Conservation (phyloP, 768 basidiomycete species). For the Agaricus blazei region DNA sequence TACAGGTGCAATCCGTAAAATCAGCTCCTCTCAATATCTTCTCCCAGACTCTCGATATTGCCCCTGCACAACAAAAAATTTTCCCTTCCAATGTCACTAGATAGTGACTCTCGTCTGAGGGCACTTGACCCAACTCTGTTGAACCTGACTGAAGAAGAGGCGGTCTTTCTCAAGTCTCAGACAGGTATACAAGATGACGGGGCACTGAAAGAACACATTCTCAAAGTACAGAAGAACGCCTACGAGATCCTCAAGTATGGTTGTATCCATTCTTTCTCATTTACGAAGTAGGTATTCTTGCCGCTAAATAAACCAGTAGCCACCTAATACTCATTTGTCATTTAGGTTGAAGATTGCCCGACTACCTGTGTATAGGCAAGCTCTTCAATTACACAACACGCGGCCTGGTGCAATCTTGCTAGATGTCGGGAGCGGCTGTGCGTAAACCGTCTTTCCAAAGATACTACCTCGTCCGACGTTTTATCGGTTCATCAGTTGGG, state of each 20-base stretch:
- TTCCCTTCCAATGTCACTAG: too few relatives aligned
- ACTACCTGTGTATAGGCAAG: conserved; percentile 25
- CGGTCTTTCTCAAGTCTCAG: too few relatives aligned
- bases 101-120: too few relatives aligned
- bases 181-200: conserved; percentile 25
- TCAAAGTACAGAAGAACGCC: conserved; percentile 30
- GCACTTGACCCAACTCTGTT: too few relatives aligned
- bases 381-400: conserved; percentile 20
- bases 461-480: background rate
- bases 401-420: conserved; percentile 28
- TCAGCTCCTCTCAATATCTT: too few relatives aligned
- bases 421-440: conserved; percentile 39
- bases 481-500: conserved; percentile 26
- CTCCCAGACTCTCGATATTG: too few relatives aligned
- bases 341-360: conserved; percentile 25
- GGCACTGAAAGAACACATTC: conserved; percentile 31
- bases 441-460: conserved; percentile 7
- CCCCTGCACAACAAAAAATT: too few relatives aligned
- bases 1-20: too few relatives aligned
- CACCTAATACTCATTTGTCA: background rate
- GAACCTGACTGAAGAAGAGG: too few relatives aligned
- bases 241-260: conserved; percentile 27
- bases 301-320: background rate
- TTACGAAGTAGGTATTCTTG: conserved; percentile 21
- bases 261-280: conserved; percentile 30